Base-by-base conservation (phyloP, 768 basidiomycete genomes). In the Hericium coralloides region DNA sequence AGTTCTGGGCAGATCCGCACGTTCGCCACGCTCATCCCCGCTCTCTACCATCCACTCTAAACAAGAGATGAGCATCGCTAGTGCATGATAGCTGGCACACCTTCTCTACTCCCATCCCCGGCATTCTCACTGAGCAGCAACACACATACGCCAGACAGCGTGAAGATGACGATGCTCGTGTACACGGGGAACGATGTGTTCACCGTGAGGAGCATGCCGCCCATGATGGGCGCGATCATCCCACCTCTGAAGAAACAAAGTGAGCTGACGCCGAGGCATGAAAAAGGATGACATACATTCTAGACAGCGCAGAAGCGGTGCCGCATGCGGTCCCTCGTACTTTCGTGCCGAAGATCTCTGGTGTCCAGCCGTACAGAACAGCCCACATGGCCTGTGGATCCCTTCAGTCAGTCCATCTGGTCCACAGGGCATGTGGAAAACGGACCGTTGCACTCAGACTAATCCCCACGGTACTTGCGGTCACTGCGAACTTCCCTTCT, bases 291-390 rank as follows among this genome's bases (percentile, higher is more conserved):
- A 75, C 85, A 53, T 65, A 92, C 85, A 94, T 83, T 68, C 93
- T 77, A 2, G 88, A 92, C 1, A 95, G 69, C 10, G 91, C 92
- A 3, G 89, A 91, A 0, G 92, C 92, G 53, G 89, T 86, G 0
- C 92, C 92, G 64, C 88, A 87, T 0, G 92, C 93, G 0, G 92
- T 92, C 25, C 93, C 92, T 50, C 92, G 82, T 2, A 93, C 87
- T 74, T 83, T 83, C 0, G 90, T 91, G 0, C 80, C 83, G 65
- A 95, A 94, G 14, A 92, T 86, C 69, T 91, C 89, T 3, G 92
- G 92, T 0, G 92, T 92, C 86, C 89, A 90, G 3, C 89, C 89
- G 63, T 92, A 92, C 53, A 92, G 63, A n/a, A 92, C 85, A 12
- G 90, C 88, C 80, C 87, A 92, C 90, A 91, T 90, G 2, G 85